Evolutionary conservation across 2,329 filamentous ascomycete genomes (phyloP).

Genomic region (Albifimbria verrucaria): DNA sequence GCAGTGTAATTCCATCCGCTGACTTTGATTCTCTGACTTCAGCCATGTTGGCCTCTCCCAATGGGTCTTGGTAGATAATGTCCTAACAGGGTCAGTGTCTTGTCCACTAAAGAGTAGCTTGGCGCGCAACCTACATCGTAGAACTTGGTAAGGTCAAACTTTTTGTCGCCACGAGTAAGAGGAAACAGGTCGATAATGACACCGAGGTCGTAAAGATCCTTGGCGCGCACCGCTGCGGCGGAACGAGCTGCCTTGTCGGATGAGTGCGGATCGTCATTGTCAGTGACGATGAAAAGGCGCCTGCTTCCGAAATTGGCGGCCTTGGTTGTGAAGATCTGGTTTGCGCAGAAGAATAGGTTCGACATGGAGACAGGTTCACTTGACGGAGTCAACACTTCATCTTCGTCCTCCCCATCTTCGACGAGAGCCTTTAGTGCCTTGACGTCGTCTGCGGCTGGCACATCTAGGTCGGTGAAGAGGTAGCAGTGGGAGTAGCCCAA

Average conservation of each 20-base stretch:
- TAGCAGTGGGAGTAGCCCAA: constrained; percentile 88
- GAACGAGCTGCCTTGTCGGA: constrained; percentile 70
- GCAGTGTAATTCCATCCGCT: constrained; percentile 71
- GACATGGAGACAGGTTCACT: constrained; percentile 73
- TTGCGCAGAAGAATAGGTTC: constrained; percentile 89
- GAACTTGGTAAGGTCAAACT: constrained; percentile 81
- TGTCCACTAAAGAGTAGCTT: constrained; percentile 3
- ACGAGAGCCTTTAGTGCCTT: constrained; percentile 73
- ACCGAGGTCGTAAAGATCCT: constrained; percentile 91
- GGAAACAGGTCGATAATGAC: constrained; percentile 92
- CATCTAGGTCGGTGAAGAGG: constrained; percentile 79
- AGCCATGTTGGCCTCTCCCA: constrained; percentile 58
- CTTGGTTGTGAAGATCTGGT: constrained; percentile 93
- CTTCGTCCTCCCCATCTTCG: constrained; percentile 71
- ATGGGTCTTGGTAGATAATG: constrained; percentile 80
- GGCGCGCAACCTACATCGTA: constrained; percentile 78
- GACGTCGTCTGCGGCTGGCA: constrained; percentile 84
- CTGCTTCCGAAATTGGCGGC: constrained; percentile 92
- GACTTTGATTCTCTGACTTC: constrained; percentile 62
- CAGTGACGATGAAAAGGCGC: constrained; percentile 91
- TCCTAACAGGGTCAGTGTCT: too few relatives aligned
- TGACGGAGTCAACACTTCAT: constrained; percentile 67
- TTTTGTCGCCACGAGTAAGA: constrained; percentile 66
- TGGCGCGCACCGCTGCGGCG: constrained; percentile 80
- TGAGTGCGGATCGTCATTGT: constrained; percentile 82